Conservation (phyloP, 202 grass and related monocot species). For the Zoysia matrella region DNA sequence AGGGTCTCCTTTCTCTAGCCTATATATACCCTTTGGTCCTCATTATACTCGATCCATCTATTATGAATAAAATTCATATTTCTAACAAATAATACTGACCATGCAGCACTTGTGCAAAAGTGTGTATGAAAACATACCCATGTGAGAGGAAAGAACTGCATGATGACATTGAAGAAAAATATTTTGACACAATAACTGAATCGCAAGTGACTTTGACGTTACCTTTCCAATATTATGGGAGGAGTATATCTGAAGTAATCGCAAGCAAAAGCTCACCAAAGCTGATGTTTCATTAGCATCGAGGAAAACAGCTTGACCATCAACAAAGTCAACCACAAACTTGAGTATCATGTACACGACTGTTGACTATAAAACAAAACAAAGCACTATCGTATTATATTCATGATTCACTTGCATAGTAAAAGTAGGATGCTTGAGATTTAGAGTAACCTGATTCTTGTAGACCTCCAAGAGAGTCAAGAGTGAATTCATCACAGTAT, state of each 20-base stretch:
- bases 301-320: conserved; percentile 92
- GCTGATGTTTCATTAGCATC: conserved; percentile 87
- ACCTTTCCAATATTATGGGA: conserved; percentile 98
- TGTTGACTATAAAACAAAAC: conserved; percentile 60
- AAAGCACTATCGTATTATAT: conserved; percentile 27
- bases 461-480: conserved; percentile 89
- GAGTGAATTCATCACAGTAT: conserved; percentile 82
- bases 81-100: not conserved
- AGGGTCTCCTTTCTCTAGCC: too few relatives aligned
- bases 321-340: conserved; percentile 97
- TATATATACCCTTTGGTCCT: too few relatives aligned
- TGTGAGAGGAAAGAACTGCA: not conserved
- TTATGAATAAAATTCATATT: too few relatives aligned
- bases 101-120: conserved; percentile 26
- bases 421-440: conserved; percentile 32
- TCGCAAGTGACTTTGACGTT: conserved; percentile 29
- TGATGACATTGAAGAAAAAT: conserved; percentile 27
- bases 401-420: conserved; percentile 25
- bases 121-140: not conserved
- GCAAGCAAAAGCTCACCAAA: conserved; percentile 91
- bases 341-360: conserved; percentile 98
- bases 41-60: too few relatives aligned
- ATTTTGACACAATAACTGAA: conserved; percentile 15
- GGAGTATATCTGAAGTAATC: conserved; percentile 90
- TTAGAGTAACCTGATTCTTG: conserved; percentile 79